phyloP scores from a whole-genome alignment of 2,329 filamentous ascomycete genomes.

The Zasmidium angulare region DNA sequence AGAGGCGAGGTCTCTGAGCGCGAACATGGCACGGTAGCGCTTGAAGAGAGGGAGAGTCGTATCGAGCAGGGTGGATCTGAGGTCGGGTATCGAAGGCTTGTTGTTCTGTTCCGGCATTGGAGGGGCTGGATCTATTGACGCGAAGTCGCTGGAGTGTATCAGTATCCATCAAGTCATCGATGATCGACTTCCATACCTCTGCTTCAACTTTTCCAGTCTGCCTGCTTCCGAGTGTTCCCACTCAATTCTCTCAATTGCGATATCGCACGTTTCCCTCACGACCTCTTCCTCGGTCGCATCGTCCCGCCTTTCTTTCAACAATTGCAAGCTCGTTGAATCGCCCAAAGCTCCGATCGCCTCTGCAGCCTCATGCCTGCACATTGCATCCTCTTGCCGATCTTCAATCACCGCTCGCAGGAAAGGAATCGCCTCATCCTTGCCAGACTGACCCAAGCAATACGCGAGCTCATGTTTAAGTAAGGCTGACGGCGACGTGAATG shows the following conservation, averaged over 20 bases:
- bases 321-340: conserved; percentile 67
- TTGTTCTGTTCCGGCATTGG: conserved; percentile 66
- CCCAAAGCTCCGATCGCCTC: conserved; percentile 90
- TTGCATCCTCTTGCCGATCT: conserved; percentile 79
- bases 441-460: conserved; percentile 92
- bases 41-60: conserved; percentile 78
- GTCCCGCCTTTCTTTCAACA: conserved; percentile 73
- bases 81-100: conserved; percentile 66
- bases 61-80: conserved; percentile 78
- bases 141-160: conserved; percentile 70
- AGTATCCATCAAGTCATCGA: conserved; percentile 1
- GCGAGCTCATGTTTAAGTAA: conserved; percentile 95
- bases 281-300: conserved; percentile 73
- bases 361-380: conserved; percentile 95
- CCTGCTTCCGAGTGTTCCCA: conserved; percentile 80
- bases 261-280: conserved; percentile 94
- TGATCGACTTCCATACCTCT: conserved; percentile 69
- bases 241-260: conserved; percentile 88
- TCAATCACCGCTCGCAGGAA: conserved; percentile 72
- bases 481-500: conserved; percentile 79
- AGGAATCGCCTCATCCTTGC: conserved; percentile 70
- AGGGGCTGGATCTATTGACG: conserved; percentile 91
- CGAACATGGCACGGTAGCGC: conserved; percentile 97
- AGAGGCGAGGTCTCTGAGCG: conserved; percentile 88
- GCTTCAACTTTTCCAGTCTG: conserved; percentile 72